Evolutionary conservation across 768 basidiomycete species (phyloP), one percentile per base, ranked within the genome.

Genomic region (Suillus subalutaceus): DNA sequence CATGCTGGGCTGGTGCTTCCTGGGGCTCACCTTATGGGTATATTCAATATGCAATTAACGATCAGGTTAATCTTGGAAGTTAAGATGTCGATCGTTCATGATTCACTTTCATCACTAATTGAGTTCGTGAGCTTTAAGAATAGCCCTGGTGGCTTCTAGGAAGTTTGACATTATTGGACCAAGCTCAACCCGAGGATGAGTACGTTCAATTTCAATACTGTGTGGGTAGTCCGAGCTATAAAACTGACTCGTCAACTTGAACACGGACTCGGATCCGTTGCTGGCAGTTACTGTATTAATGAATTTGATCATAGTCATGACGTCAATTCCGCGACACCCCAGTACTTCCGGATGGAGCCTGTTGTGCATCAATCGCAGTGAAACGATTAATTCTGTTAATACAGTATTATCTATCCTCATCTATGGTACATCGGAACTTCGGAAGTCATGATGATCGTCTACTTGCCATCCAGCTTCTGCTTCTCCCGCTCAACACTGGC

Each of bases 401-500:
- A 6, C n/a, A n/a, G 35, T 56, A 56, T 16, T 8, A 26, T 16
- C 38, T 58, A 38, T 40, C 38, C 23, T 59, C 58, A 59, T 41
- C 40, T 23, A 40, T 60, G 26, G 26, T 41, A 9, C 16, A 30
- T 60, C 59, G 26, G 59, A 30, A 60, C 40, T 6, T 60, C 18
- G 9, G 40, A 43, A 43, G 18, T 2, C 30, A 8, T 30, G 26
- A 41, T 60, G 26, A 61, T 63, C 26, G 18, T 41, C 57, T 64
- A 64, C 50, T 23, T 32, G 13, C 8, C 50, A 40, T 61, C 63
- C 16, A 30, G 18, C 40, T 69, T 67, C 40, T 44, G 65, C 26
- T 67, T 65, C 70, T 89, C 86, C 38, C 79, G 71, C 40, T 73
- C 74, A 70, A 86, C 85, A 10, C 83, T 84, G 55, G 71, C 74